Evolutionary conservation across 345 rosid genomes (phyloP).

Genomic region (Garcia nutans): DNA sequence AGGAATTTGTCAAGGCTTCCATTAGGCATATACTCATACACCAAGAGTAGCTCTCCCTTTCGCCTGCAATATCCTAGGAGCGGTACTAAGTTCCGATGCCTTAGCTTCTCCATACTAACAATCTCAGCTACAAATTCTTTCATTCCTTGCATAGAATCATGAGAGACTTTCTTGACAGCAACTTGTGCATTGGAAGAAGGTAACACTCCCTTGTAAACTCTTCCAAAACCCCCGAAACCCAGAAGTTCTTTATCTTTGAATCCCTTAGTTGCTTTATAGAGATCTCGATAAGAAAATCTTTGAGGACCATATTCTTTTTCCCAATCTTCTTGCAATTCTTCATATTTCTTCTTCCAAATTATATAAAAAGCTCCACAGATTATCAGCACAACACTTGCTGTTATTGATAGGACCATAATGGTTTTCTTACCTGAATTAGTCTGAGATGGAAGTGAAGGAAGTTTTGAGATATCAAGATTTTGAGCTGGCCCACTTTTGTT

Average conservation of each 20-base stretch:
- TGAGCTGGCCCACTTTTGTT: constrained; percentile 18
- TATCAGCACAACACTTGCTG: neutral
- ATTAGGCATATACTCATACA: constrained; percentile 27
- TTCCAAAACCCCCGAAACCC: constrained; percentile 24
- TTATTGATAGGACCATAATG: neutral
- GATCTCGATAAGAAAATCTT: constrained; percentile 19
- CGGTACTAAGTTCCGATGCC: constrained; percentile 26
- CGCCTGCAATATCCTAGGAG: constrained; percentile 24
- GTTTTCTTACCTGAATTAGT: neutral
- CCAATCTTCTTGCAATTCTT: constrained; percentile 26
- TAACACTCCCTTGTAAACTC: constrained; percentile 21
- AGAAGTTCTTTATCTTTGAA: constrained; percentile 18
- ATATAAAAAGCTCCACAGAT: neutral
- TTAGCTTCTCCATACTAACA: constrained; percentile 21
- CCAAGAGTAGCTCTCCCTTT: constrained; percentile 23
- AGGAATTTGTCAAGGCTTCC: constrained; percentile 26
- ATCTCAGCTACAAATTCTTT: constrained; percentile 25
- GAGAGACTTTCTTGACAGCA: constrained; percentile 23
- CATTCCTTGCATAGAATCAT: constrained; percentile 22
- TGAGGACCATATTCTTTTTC: constrained; percentile 24
- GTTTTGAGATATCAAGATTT: constrained; percentile 11
- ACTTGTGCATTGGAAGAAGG: constrained; percentile 13
- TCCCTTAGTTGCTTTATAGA: constrained; percentile 21
- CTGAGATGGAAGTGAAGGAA: constrained; percentile 17
- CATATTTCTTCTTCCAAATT: constrained; percentile 12